Evolutionary conservation across 1,139 yeast species (phyloP).

Genomic region (Candida albicans): DNA sequence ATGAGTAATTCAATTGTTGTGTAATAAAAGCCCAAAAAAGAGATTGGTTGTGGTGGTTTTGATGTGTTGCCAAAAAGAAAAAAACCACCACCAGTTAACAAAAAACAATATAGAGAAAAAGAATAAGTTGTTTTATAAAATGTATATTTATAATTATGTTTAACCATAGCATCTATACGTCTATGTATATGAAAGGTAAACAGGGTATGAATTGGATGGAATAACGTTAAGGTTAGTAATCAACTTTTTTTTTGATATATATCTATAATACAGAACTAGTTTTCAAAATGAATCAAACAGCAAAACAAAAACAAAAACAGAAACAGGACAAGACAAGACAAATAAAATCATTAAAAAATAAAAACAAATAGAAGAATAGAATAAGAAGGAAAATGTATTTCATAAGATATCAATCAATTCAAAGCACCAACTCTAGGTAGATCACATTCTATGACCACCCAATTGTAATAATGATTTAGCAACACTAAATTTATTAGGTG

Average conservation of each 20-base stretch:
- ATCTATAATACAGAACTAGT: no score
- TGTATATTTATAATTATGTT: no score
- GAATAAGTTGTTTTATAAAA: no score
- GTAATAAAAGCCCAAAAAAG: no score
- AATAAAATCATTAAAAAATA: neutral
- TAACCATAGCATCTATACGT: no score
- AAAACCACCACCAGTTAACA: neutral
- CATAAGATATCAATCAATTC: neutral
- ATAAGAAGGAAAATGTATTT: neutral
- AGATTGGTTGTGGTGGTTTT: no score
- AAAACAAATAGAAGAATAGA: neutral
- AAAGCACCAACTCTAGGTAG: neutral
- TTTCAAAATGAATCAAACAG: no score
- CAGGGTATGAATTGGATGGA: no score
- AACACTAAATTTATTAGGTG: conserved; percentile 51
- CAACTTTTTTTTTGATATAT: no score
- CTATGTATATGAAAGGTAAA: no score
- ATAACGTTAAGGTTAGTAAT: no score
- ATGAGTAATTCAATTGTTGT: conserved; percentile 23
- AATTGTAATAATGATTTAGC: conserved; percentile 50
- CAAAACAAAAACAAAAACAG: neutral
- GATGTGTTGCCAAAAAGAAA: neutral
- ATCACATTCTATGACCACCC: conserved; percentile 27
- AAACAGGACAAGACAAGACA: no score
- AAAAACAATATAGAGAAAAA: neutral